Evolutionary conservation across 495 filamentous ascomycete species (phyloP).

Genomic region (Podospora conica): DNA sequence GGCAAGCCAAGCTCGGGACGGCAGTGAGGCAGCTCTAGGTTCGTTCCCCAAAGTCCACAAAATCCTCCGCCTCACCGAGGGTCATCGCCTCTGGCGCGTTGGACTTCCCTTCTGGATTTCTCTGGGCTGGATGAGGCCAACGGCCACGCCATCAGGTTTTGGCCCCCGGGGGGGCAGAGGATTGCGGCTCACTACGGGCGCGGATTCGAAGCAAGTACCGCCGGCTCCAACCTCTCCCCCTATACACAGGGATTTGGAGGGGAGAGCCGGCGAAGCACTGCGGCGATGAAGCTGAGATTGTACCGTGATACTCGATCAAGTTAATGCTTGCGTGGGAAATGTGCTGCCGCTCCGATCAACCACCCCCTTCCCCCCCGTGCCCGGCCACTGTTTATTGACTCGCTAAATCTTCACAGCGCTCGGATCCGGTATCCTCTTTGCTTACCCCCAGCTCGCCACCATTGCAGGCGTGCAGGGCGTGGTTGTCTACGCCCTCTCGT

Average conservation of each 20-base stretch:
- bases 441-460: slow-evolving; percentile 74
- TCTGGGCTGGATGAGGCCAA: neutral
- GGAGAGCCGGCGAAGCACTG: slow-evolving; percentile 27
- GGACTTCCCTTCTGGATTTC: neutral
- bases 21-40: slow-evolving; percentile 14
- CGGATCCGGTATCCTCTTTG: slow-evolving; percentile 70
- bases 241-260: slow-evolving; percentile 23
- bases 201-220: slow-evolving; percentile 47
- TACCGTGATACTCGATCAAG: slow-evolving; percentile 92
- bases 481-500: slow-evolving; percentile 63
- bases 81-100: neutral
- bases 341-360: slow-evolving; percentile 69
- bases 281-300: slow-evolving; percentile 73
- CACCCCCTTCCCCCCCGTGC: slow-evolving; percentile 19
- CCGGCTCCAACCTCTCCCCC: slow-evolving; percentile 44
- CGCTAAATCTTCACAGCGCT: slow-evolving; percentile 50
- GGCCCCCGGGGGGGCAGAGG: slow-evolving; percentile 14
- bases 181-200: slow-evolving; percentile 82
- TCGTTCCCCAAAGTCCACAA: slow-evolving; percentile 28
- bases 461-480: slow-evolving; percentile 69
- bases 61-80: slow-evolving; percentile 7
- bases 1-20: neutral
- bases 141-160: neutral
- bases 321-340: slow-evolving; percentile 92
- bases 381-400: slow-evolving; percentile 21